A percentile compares a stretch with the other conserved stretches of the same genome.
Evolutionary conservation across 306 rosid genomes (phyloP).

Genomic region (Medicago arabica): DNA sequence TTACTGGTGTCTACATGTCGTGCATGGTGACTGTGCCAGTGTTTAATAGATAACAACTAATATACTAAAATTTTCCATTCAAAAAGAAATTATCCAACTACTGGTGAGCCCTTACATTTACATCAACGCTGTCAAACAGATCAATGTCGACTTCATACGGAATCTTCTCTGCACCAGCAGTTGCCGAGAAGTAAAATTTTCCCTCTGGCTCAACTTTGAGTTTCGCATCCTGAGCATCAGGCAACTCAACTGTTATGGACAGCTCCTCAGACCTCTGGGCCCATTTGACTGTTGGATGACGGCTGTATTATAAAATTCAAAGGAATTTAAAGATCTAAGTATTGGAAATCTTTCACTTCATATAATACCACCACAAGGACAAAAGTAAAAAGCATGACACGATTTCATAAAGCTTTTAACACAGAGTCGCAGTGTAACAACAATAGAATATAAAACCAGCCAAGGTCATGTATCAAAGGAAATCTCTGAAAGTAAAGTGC

Average conservation of each 20-base stretch:
- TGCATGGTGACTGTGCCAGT: not conserved
- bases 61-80: not conserved
- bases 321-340: conserved; percentile 15
- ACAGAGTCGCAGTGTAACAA: not conserved
- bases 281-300: conserved; percentile 80
- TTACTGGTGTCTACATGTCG: not conserved
- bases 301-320: conserved; percentile 49
- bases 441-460: not conserved
- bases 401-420: conserved; percentile 6
- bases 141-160: conserved; percentile 69
- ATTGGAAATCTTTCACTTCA: conserved; percentile 1
- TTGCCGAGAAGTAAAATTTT: conserved; percentile 65
- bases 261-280: conserved; percentile 71
- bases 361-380: conserved; percentile 6
- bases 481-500: too few species aligned
- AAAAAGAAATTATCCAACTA: not conserved
- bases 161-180: conserved; percentile 52
- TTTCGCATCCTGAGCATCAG: conserved; percentile 77
- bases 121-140: conserved; percentile 62
- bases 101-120: conserved; percentile 43
- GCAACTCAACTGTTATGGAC: conserved; percentile 63
- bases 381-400: conserved; percentile 4
- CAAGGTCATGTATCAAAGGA: not conserved
- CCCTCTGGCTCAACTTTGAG: conserved; percentile 77
- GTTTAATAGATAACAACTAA: not conserved